Evolutionary conservation across 164 flowering plant species (phyloP).

Genomic region (Echeveria elegans): DNA sequence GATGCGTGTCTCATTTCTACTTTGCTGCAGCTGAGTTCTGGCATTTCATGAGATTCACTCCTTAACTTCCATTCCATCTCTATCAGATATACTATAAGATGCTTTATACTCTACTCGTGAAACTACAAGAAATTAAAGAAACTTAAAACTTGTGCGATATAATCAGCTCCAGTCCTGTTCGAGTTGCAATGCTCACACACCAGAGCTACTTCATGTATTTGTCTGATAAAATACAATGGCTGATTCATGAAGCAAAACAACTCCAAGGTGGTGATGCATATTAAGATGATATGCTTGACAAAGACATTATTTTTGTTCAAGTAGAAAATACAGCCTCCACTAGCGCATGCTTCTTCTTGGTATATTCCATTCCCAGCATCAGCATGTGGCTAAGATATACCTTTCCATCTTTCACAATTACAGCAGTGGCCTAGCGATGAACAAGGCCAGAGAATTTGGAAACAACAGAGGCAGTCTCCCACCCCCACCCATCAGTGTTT

Average conservation of each 20-base stretch:
- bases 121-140: too few species aligned
- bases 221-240: background rate
- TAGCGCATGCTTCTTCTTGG: constrained; percentile 61
- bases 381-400: constrained; percentile 56
- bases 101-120: too few species aligned
- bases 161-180: background rate
- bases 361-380: constrained; percentile 64
- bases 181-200: background rate
- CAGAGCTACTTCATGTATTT: too few species aligned
- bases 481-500: constrained; percentile 77
- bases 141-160: too few species aligned
- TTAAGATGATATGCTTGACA: background rate
- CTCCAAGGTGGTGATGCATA: background rate
- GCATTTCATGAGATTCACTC: too few species aligned
- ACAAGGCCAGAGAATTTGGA: constrained; percentile 40
- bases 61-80: too few species aligned
- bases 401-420: constrained; percentile 75
- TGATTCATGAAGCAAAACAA: background rate
- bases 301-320: background rate
- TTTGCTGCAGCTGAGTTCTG: too few species aligned
- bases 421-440: constrained; percentile 68
- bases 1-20: too few species aligned
- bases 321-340: constrained; percentile 54
- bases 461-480: constrained; percentile 60
- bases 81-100: too few species aligned